Conservation (phyloP, 129 eudicot species). For the sunflower (Helianthus annuus) region HanXRQr2.0-SUNRISE NC_035448.2:37403669-37404168, state of each 20-base stretch:
- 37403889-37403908: neutral
- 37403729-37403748: constrained; percentile 1
- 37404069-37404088: too few relatives aligned
- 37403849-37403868: constrained; percentile 86
- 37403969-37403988: too few relatives aligned
- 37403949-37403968: too few relatives aligned
- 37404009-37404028: too few relatives aligned
- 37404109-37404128: too few relatives aligned
- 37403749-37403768: constrained; percentile 68
- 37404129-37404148: too few relatives aligned
- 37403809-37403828: constrained; percentile 72
- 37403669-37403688: neutral
- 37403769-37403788: constrained; percentile 93
- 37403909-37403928: neutral
- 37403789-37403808: constrained; percentile 92
- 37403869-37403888: neutral
- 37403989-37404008: too few relatives aligned
- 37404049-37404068: too few relatives aligned
- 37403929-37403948: neutral
- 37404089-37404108: too few relatives aligned
- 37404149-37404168: too few relatives aligned
- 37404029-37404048: too few relatives aligned
- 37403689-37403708: neutral
- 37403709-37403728: neutral
- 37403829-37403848: constrained; percentile 95